Conservation (phyloP, 2,329 filamentous ascomycete species). For the Pseudocercospora eumusae region DNA sequence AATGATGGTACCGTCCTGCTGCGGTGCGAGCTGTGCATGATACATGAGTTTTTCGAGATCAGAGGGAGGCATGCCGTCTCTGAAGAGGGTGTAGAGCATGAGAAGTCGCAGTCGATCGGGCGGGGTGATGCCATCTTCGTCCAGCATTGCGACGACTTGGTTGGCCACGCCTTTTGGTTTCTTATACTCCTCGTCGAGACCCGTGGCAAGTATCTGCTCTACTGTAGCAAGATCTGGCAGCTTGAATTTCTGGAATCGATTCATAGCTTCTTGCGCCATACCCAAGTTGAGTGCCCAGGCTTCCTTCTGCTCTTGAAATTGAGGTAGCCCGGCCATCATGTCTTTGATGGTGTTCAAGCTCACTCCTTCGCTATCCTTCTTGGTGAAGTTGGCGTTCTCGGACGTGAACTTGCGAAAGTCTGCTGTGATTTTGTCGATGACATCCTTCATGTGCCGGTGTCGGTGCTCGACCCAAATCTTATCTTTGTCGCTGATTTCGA, state of each 20-base stretch:
- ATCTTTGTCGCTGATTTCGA: constrained; percentile 88
- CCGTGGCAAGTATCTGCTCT: constrained; percentile 89
- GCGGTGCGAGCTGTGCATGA: constrained; percentile 75
- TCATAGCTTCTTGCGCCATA: constrained; percentile 98
- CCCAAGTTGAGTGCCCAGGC: constrained; percentile 90
- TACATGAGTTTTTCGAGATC: constrained; percentile 82
- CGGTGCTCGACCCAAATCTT: constrained; percentile 93
- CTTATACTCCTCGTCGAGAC: constrained; percentile 86
- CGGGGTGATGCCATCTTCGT: constrained; percentile 72
- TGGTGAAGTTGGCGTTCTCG: constrained; percentile 88
- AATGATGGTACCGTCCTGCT: constrained; percentile 68
- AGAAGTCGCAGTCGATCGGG: constrained; percentile 82
- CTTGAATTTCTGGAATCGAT: constrained; percentile 81
- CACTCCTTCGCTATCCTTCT: constrained; percentile 59
- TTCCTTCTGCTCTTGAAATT: constrained; percentile 95
- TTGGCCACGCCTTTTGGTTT: constrained; percentile 89
- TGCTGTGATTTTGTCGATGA: constrained; percentile 86
- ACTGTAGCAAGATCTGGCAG: constrained; percentile 82
- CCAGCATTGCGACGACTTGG: constrained; percentile 81
- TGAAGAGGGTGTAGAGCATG: constrained; percentile 80
- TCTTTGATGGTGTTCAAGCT: constrained; percentile 91
- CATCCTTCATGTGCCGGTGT: constrained; percentile 97
- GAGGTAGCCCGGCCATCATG: constrained; percentile 91
- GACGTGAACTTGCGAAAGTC: constrained; percentile 92
- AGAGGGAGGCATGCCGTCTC: constrained; percentile 78